These are phyloP conservation scores for Chaetomiaceae sp. DNA, from an alignment of 2,329 filamentous ascomycete species.

Conservation along the genomic window DNA sequence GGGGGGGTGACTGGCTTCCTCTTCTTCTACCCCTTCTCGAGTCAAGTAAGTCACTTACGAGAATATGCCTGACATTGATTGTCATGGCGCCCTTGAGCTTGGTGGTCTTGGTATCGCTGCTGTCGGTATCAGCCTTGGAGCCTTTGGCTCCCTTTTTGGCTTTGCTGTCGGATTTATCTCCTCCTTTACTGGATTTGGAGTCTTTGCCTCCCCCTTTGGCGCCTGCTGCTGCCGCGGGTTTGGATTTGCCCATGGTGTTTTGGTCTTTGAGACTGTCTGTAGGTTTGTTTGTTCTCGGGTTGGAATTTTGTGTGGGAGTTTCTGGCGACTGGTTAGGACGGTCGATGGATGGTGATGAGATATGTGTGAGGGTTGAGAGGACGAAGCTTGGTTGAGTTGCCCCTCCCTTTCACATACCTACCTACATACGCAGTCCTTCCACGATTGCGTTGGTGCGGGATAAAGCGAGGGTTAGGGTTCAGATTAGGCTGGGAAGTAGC, in stretches of 20 bases:
- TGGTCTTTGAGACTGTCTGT: too few species aligned
- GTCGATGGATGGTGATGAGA: background rate
- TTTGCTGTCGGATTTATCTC: background rate
- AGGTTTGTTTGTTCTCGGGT: background rate
- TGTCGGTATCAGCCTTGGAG: constrained; percentile 27
- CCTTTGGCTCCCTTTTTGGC: constrained; percentile 28
- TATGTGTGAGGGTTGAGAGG: too few species aligned
- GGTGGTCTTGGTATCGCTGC: constrained; percentile 20
- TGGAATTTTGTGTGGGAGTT: background rate
- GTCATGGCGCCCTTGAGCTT: constrained; percentile 53
- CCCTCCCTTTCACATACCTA: too few species aligned
- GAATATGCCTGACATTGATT: constrained; percentile 71
- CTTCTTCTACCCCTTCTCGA: too few species aligned
- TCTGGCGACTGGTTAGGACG: too few species aligned
- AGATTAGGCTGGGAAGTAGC: background rate
- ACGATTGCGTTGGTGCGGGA: too few species aligned
- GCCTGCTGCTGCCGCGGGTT: constrained; percentile 21
- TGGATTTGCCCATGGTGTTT: constrained; percentile 36
- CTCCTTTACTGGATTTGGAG: background rate
- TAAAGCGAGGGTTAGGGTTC: background rate
- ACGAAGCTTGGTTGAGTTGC: background rate
- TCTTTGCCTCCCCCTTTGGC: constrained; percentile 2
- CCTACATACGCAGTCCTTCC: too few species aligned
- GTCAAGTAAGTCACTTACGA: too few species aligned
- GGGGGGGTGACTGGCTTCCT: too few species aligned